These are phyloP conservation scores for Coprinellus micaceus DNA, from an alignment of 768 basidiomycete species.

Conservation along the genomic window DNA sequence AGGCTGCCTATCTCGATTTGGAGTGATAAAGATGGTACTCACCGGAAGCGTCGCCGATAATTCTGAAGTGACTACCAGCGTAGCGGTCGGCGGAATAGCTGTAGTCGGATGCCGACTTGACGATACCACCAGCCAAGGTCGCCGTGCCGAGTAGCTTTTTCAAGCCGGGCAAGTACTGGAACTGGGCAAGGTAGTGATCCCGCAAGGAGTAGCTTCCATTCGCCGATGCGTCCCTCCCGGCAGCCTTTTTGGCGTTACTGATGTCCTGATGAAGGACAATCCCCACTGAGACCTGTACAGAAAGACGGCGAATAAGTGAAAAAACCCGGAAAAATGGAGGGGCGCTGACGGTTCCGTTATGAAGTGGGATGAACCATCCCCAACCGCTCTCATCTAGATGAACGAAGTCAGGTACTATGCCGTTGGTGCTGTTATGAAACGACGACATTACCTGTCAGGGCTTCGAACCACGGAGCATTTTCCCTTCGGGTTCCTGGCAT, in stretches of 20 bases:
- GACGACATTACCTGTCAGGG: constrained; percentile 22
- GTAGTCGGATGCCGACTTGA: constrained; percentile 32
- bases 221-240: constrained; percentile 10
- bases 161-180: constrained; percentile 24
- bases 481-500: constrained; percentile 27
- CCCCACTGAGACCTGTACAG: constrained; percentile 41
- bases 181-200: constrained; percentile 27
- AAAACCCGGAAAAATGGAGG: too few species aligned
- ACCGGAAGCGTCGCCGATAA: constrained; percentile 33
- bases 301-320: not conserved
- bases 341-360: constrained; percentile 31
- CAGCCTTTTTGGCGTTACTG: constrained; percentile 26
- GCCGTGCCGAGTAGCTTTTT: constrained; percentile 24
- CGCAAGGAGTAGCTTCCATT: constrained; percentile 14
- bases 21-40: not conserved
- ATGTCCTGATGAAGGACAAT: constrained; percentile 43
- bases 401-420: not conserved
- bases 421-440: not conserved
- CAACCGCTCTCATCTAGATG: constrained; percentile 49
- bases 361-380: constrained; percentile 58
- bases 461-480: constrained; percentile 35
- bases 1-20: too few species aligned
- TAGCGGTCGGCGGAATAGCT: constrained; percentile 31
- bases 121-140: constrained; percentile 19
- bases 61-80: constrained; percentile 29